These are phyloP conservation scores for Grammothele lineata DNA, from an alignment of 768 basidiomycete species.

Conservation along the genomic window DNA sequence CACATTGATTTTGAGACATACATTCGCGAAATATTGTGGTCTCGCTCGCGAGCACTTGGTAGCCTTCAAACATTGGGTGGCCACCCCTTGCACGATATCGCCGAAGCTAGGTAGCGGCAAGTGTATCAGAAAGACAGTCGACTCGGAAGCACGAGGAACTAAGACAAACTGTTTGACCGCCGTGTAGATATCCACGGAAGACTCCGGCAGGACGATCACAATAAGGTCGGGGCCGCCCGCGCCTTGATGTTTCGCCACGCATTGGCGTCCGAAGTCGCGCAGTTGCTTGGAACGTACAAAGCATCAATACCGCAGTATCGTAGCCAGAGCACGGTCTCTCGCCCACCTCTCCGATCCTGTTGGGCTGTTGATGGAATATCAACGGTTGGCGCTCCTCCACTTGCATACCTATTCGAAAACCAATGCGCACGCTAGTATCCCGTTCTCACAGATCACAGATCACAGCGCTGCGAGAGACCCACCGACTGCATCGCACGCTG, in stretches of 20 bases:
- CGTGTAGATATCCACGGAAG: conserved; percentile 71
- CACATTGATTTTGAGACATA: conserved; percentile 77
- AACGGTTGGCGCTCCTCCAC: conserved; percentile 42
- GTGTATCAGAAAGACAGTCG: not conserved
- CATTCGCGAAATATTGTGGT: conserved; percentile 77
- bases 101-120: conserved; percentile 53
- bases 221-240: conserved; percentile 48
- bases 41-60: conserved; percentile 64
- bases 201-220: conserved; percentile 68
- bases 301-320: not conserved
- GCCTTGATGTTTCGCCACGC: conserved; percentile 32
- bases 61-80: conserved; percentile 75
- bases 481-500: conserved; percentile 55
- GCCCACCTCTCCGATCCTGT: too few species aligned
- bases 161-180: conserved; percentile 67
- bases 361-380: too few species aligned
- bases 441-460: not conserved
- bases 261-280: conserved; percentile 44
- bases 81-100: conserved; percentile 64
- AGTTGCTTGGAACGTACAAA: conserved; percentile 37
- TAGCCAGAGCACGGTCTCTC: too few species aligned
- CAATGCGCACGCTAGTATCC: too few species aligned
- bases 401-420: conserved; percentile 61
- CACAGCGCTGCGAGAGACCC: conserved; percentile 22
- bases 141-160: too few species aligned